phyloP scores from a whole-genome alignment of 495 filamentous ascomycete species.

The Amniculicola lignicola region DNA sequence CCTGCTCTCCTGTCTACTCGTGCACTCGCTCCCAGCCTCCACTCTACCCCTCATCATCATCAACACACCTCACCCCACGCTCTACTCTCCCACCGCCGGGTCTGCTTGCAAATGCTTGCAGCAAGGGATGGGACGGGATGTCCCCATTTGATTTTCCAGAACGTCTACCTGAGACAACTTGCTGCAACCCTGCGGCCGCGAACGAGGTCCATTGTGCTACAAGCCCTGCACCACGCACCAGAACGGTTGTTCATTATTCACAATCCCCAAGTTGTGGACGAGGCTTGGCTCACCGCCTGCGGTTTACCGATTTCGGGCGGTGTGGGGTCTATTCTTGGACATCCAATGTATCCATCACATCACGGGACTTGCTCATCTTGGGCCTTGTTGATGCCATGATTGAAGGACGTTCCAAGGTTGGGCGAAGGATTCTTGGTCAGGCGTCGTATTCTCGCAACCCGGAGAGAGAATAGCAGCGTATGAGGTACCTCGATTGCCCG shows the following conservation, averaged over 20 bases:
- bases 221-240: neutral
- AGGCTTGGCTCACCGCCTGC: slow-evolving; percentile 2
- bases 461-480: too few relatives aligned
- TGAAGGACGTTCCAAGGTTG: too few relatives aligned
- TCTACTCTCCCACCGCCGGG: neutral
- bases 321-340: neutral
- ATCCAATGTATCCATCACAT: slow-evolving; percentile 1
- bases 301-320: slow-evolving; percentile 11
- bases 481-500: too few relatives aligned
- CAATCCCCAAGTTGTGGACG: neutral
- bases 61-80: neutral
- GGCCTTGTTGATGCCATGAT: slow-evolving; percentile 21
- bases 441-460: too few relatives aligned
- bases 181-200: neutral
- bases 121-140: neutral
- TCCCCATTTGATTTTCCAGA: slow-evolving; percentile 1
- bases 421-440: too few relatives aligned
- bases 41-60: slow-evolving; percentile 10
- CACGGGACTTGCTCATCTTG: slow-evolving; percentile 9
- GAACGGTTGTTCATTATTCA: neutral
- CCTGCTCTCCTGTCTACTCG: slow-evolving; percentile 23
- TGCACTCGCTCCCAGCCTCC: neutral
- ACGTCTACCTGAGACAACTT: neutral
- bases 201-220: neutral
- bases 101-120: too few relatives aligned